Evolutionary conservation across 345 rosid species (phyloP).

Genomic region (Euphorbia tirucalli): DNA sequence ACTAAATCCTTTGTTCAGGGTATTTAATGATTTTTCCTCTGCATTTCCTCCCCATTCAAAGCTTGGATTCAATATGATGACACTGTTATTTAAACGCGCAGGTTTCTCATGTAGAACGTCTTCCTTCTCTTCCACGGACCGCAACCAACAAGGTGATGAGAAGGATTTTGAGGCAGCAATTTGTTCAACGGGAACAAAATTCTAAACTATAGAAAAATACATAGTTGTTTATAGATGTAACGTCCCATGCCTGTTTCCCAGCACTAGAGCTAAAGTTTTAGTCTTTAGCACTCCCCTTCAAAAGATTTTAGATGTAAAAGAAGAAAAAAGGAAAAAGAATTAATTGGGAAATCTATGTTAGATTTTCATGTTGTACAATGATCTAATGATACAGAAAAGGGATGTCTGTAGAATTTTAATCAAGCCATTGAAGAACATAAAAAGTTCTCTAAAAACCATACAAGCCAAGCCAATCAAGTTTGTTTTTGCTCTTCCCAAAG

Average conservation of each 20-base stretch:
- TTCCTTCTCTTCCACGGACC: slow-evolving; percentile 77
- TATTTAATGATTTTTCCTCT: slow-evolving; percentile 27
- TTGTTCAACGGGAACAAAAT: slow-evolving; percentile 43
- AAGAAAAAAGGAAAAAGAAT: background rate
- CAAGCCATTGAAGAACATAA: too few species aligned
- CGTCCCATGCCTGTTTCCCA: too few species aligned
- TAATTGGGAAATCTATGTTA: too few species aligned
- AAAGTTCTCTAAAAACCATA: too few species aligned
- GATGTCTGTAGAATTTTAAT: too few species aligned
- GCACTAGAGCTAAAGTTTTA: too few species aligned
- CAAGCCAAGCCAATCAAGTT: background rate
- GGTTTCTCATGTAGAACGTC: slow-evolving; percentile 59
- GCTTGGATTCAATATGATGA: background rate
- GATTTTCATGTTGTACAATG: too few species aligned
- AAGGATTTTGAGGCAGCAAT: slow-evolving; percentile 73
- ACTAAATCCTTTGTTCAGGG: slow-evolving; percentile 89
- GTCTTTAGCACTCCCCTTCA: too few species aligned
- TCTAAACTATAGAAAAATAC: slow-evolving; percentile 52
- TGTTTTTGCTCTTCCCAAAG: background rate
- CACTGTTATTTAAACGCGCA: slow-evolving; percentile 23
- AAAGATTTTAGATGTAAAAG: background rate
- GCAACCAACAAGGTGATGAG: slow-evolving; percentile 96
- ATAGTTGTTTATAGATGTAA: too few species aligned
- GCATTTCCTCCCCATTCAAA: background rate
- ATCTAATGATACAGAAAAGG: too few species aligned